These are phyloP conservation scores for Centrapalus pauciflorus DNA, from an alignment of 129 eudicot genomes.

Conservation along the genomic window DNA sequence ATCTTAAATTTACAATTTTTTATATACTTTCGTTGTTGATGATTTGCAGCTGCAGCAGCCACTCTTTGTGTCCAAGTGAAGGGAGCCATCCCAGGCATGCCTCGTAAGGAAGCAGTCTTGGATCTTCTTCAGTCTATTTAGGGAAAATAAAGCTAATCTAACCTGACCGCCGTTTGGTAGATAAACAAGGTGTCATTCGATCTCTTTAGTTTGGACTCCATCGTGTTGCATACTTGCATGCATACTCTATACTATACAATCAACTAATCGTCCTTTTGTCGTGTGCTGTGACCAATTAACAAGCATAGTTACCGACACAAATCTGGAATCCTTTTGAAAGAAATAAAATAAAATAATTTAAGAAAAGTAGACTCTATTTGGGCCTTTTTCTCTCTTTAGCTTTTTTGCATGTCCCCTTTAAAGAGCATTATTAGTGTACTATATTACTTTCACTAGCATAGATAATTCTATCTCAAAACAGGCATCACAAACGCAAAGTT, in stretches of 20 bases:
- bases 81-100: conserved; percentile 99
- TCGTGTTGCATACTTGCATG: neutral
- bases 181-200: conserved; percentile 26
- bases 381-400: conserved; percentile 26
- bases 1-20: neutral
- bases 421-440: conserved; percentile 31
- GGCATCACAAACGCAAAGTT: neutral
- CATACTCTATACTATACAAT: conserved; percentile 12
- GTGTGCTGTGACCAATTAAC: conserved; percentile 25
- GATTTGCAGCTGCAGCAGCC: conserved; percentile 90
- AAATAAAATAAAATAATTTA: conserved; percentile 11
- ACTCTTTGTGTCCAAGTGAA: conserved; percentile 96
- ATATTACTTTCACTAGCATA: conserved; percentile 17
- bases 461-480: conserved; percentile 11
- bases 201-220: neutral
- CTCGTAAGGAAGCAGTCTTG: conserved; percentile 74
- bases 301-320: neutral
- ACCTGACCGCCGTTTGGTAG: neutral
- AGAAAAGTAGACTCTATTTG: conserved; percentile 23
- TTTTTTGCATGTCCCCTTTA: conserved; percentile 30
- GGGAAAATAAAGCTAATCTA: neutral
- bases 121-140: conserved; percentile 57
- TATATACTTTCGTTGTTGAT: conserved; percentile 18
- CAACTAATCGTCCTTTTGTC: conserved; percentile 25
- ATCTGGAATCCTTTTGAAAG: conserved; percentile 4